A percentile compares a stretch with the other conserved stretches of the same genome.
phyloP scores from a whole-genome alignment of 495 filamentous ascomycete species.

The Penicillium argentinense region DNA sequence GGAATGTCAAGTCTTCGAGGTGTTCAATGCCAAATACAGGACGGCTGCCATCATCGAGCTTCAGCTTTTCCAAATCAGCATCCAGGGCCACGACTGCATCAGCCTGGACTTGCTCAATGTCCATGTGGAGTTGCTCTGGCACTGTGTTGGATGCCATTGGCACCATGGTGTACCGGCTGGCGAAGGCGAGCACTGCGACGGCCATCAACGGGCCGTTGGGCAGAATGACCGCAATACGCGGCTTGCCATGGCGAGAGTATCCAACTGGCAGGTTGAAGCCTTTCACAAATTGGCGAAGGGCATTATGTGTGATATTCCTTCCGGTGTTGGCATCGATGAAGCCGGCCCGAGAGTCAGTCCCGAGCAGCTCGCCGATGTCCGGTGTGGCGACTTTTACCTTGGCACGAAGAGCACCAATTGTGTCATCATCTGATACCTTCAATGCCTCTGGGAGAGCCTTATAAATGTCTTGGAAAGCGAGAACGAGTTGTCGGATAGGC shows the following conservation, averaged over 20 bases:
- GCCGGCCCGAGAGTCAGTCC: conserved; percentile 13
- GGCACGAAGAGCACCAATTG: conserved; percentile 4
- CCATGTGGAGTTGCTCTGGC: conserved; percentile 21
- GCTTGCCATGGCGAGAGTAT: conserved; percentile 15
- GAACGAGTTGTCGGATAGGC: conserved; percentile 8
- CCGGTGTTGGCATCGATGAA: conserved; percentile 14
- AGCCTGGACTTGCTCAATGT: conserved; percentile 18
- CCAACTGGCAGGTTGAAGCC: conserved; percentile 13
- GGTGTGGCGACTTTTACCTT: conserved; percentile 13
- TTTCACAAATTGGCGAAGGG: conserved; percentile 16
- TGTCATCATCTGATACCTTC: conserved; percentile 12
- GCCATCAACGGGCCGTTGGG: conserved; percentile 21
- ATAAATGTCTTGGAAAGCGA: conserved; percentile 15
- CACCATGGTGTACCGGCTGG: conserved; percentile 20
- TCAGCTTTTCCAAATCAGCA: conserved; percentile 17
- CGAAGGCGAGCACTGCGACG: conserved; percentile 16
- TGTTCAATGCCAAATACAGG: conserved; percentile 17
- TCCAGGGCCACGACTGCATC: conserved; percentile 22
- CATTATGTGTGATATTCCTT: conserved; percentile 10
- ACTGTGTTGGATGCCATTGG: conserved; percentile 21
- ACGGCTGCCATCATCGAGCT: conserved; percentile 12
- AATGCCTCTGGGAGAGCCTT: conserved; percentile 10
- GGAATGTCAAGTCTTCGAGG: conserved; percentile 18
- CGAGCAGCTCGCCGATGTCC: conserved; percentile 7
- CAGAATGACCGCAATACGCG: conserved; percentile 19